A percentile compares a stretch with the other conserved stretches of the same genome.
phyloP scores from a whole-genome alignment of 1,284 basidiomycete species.

The Ganoderma resinaceum region DNA sequence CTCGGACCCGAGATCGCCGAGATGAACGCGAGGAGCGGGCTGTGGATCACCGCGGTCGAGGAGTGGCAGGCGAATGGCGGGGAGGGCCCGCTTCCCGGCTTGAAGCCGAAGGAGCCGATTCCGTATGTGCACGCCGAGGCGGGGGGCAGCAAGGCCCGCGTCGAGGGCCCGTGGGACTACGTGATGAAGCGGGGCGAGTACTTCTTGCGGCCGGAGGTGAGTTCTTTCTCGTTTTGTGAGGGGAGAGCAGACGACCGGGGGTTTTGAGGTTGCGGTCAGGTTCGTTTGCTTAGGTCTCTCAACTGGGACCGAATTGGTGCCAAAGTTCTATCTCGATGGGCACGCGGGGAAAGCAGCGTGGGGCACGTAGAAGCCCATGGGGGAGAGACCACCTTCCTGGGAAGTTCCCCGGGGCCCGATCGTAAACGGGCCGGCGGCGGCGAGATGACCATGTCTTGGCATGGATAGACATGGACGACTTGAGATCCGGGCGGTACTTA shows the following conservation, averaged over 20 bases:
- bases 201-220: constrained; percentile 71
- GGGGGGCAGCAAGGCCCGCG: constrained; percentile 29
- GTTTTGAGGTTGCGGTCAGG: background rate
- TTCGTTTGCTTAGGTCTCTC: background rate
- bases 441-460: background rate
- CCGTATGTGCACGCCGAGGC: constrained; percentile 20
- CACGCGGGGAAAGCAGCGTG: background rate
- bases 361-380: background rate
- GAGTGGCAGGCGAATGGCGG: constrained; percentile 54
- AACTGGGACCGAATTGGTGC: background rate
- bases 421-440: background rate
- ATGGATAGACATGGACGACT: too few relatives aligned
- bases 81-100: constrained; percentile 57
- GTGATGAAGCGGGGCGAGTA: constrained; percentile 50
- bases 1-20: constrained; percentile 64
- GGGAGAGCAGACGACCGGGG: background rate
- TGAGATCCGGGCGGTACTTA: background rate
- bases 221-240: constrained; percentile 3
- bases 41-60: constrained; percentile 62
- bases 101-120: constrained; percentile 48
- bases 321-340: background rate
- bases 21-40: constrained; percentile 42
- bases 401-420: background rate
- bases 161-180: constrained; percentile 41
- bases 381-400: background rate